phyloP scores from a whole-genome alignment of 352 stramenopile species.

The Globisporangium middletonii region DNA sequence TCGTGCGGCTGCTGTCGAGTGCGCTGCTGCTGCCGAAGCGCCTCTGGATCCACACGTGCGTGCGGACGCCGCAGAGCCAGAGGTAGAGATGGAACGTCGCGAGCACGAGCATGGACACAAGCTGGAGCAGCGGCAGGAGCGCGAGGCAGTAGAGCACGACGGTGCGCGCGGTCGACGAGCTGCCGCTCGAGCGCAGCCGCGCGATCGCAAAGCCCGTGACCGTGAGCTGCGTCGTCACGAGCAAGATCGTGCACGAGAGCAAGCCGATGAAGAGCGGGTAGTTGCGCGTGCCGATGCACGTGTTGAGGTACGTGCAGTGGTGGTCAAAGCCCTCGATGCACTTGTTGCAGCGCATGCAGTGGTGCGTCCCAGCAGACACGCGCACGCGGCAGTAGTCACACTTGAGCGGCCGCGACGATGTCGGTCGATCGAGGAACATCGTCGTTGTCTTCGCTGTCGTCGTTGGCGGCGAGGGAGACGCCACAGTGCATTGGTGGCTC shows the following conservation, averaged over 20 bases:
- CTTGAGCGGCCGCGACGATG: conserved; percentile 15
- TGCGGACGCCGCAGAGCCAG: conserved; percentile 34
- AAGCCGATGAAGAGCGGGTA: conserved; percentile 55
- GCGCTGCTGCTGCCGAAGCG: background rate
- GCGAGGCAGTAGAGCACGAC: conserved; percentile 28
- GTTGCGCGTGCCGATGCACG: conserved; percentile 85
- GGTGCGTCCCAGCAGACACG: conserved; percentile 39
- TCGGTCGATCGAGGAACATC: background rate
- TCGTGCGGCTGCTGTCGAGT: conserved; percentile 10
- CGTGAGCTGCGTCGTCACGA: conserved; percentile 47
- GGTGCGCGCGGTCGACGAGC: conserved; percentile 11
- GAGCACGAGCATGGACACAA: conserved; percentile 55
- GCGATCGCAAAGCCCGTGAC: conserved; percentile 42
- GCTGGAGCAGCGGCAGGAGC: conserved; percentile 39
- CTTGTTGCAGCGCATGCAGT: conserved; percentile 94
- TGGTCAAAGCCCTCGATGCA: conserved; percentile 93
- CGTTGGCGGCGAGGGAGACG: background rate
- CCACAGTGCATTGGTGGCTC: background rate
- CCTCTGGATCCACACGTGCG: conserved; percentile 49
- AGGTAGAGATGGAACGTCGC: conserved; percentile 65
- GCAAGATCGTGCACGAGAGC: conserved; percentile 45
- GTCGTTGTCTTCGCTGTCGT: too few relatives aligned
- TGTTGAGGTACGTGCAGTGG: conserved; percentile 95
- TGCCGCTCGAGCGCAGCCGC: conserved; percentile 9
- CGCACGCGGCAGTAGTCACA: conserved; percentile 36